Evolutionary conservation across 176 grass and related monocot genomes (phyloP).

Genomic region (Triticum dicoccoides): DNA sequence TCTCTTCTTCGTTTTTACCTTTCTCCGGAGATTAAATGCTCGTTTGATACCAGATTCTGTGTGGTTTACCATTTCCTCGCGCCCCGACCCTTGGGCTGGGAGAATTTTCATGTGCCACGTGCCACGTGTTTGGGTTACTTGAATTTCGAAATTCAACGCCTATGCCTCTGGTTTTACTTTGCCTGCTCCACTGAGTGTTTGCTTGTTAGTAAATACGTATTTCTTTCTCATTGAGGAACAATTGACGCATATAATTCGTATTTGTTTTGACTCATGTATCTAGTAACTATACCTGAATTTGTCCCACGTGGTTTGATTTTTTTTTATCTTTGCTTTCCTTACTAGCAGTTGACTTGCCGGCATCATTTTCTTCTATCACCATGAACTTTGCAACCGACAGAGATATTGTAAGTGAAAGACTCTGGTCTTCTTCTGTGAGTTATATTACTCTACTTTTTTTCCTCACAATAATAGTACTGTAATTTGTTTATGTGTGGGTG

Average conservation of each 20-base stretch:
- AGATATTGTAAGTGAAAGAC: constrained; percentile 65
- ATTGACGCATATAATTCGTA: not conserved
- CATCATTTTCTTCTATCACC: constrained; percentile 76
- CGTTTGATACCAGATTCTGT: not conserved
- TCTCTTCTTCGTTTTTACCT: not conserved
- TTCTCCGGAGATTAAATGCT: not conserved
- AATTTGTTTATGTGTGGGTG: constrained; percentile 5
- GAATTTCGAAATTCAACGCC: not conserved
- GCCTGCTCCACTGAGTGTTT: not conserved
- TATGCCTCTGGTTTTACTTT: not conserved
- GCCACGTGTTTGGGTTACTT: not conserved
- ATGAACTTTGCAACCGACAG: constrained; percentile 62
- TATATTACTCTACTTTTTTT: not conserved
- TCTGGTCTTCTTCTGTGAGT: not conserved
- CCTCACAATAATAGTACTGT: not conserved
- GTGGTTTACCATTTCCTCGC: not conserved
- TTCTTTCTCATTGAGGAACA: not conserved
- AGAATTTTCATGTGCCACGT: not conserved
- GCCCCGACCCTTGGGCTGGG: not conserved
- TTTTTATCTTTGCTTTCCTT: constrained; percentile 24
- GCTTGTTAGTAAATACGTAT: not conserved
- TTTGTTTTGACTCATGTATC: not conserved
- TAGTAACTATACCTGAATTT: not conserved
- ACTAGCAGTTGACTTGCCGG: constrained; percentile 63
- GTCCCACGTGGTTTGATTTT: not conserved